Base-by-base conservation (phyloP, 768 basidiomycete species). In the Multifurca ochricompacta region DNA sequence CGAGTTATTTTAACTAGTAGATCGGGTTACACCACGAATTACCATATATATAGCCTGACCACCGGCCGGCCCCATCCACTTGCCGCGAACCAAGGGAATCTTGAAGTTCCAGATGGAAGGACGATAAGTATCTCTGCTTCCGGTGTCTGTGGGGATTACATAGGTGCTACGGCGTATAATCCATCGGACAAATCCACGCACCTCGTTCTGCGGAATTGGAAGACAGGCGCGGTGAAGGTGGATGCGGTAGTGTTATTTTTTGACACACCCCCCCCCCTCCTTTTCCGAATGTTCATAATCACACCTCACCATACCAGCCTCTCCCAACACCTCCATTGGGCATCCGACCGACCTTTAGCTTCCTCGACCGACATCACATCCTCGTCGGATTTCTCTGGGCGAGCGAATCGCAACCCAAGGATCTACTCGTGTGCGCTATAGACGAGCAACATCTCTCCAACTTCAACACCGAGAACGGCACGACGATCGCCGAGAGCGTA, bases 281-380 rank as follows among this genome's bases (percentile, higher is more conserved):
- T n/a, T n/a, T n/a, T n/a, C n/a, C n/a, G n/a, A n/a, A 37, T 13
- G 14, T 23, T 48, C 10, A 48, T 18, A 16, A 10, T 2, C 23
- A 14, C 19, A 3, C 23, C 4, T 7, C 14, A 10, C 10, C 11
- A 6, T 9, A 27, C 23, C 37, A 50, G 49, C 49, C 14, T 14
- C 16, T 50, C 1, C 49, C 39, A 30, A 35, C 49, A 11, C 49
- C 49, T 4, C 14, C 9, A 21, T 13, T 21, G 10, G 49, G 49
- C 30, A 3, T 50, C 30, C 18, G 30, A 14, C 49, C 49, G 6
- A 41, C 30, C 3, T 50, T 50, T 39, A 50, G 8, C 30, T 50
- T 50, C n/a, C 49, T 50, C 39, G 39, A 50, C 39, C 27, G 19
- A 10, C 16, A 50, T 5, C 49, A 50, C 39, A 41, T 50, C 49